Evolutionary conservation across 306 rosid genomes (phyloP).

Genomic region (Canavalia ensiformis): DNA sequence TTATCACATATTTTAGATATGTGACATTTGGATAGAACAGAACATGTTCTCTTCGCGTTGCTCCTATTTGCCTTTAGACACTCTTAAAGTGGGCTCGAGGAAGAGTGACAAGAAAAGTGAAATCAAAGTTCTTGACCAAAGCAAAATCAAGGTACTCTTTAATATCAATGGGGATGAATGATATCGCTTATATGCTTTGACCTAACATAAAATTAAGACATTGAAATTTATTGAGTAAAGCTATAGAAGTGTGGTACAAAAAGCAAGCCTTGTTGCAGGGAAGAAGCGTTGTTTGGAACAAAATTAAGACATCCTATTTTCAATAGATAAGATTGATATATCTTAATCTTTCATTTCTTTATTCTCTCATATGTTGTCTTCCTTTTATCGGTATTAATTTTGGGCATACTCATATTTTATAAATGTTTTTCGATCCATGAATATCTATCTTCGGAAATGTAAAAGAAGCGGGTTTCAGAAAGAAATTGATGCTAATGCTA

Average conservation of each 20-base stretch:
- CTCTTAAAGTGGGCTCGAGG: not conserved
- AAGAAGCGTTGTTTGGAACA: not conserved
- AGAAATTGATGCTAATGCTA: not conserved
- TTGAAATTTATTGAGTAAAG: not conserved
- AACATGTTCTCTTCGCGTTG: not conserved
- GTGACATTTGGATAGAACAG: not conserved
- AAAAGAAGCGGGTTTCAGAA: not conserved
- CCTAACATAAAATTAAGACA: not conserved
- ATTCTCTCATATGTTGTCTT: not conserved
- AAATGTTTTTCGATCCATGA: not conserved
- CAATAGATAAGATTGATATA: not conserved
- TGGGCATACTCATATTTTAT: not conserved
- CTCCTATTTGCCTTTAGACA: not conserved
- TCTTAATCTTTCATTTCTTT: not conserved
- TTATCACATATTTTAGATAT: not conserved
- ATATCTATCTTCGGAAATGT: not conserved
- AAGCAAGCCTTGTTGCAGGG: not conserved
- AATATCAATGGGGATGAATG: not conserved
- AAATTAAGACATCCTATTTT: not conserved
- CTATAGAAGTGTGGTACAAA: not conserved
- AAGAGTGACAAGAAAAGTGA: not conserved
- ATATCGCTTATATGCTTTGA: not conserved
- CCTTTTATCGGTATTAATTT: not conserved
- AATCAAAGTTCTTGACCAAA: not conserved
- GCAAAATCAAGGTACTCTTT: not conserved